Evolutionary conservation across 2,329 filamentous ascomycete genomes (phyloP).

Genomic region (Cadophora malorum): DNA sequence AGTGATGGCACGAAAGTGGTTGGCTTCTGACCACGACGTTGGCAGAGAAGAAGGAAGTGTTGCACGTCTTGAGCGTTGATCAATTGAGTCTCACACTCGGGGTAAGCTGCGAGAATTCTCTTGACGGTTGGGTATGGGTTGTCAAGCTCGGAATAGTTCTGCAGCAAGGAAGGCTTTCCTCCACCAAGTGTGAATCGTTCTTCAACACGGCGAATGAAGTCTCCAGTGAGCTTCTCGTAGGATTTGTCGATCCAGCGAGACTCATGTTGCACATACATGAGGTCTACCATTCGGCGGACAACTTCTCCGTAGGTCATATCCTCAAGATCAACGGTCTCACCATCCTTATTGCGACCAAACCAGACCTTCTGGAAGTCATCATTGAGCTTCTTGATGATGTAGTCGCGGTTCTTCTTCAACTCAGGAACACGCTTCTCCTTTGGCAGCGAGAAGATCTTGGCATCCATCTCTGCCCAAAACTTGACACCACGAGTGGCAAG

Average conservation of each 20-base stretch:
- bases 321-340: slow-evolving; percentile 84
- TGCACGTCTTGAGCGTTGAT: slow-evolving; percentile 99
- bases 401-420: slow-evolving; percentile 84
- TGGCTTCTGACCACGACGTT: slow-evolving; percentile 92
- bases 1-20: slow-evolving; percentile 95
- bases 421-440: slow-evolving; percentile 88
- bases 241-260: slow-evolving; percentile 90
- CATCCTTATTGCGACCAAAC: slow-evolving; percentile 86
- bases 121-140: slow-evolving; percentile 81
- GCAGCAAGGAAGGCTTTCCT: slow-evolving; percentile 80
- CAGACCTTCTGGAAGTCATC: slow-evolving; percentile 97
- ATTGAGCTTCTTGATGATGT: slow-evolving; percentile 96
- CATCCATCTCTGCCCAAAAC: slow-evolving; percentile 99
- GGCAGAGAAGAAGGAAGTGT: slow-evolving; percentile 92
- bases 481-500: slow-evolving; percentile 93
- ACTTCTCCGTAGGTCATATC: slow-evolving; percentile 97
- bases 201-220: slow-evolving; percentile 96
- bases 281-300: slow-evolving; percentile 82
- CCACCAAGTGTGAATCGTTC: slow-evolving; percentile 84
- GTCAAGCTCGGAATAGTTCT: slow-evolving; percentile 87
- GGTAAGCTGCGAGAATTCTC: slow-evolving; percentile 80
- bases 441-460: slow-evolving; percentile 96
- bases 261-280: slow-evolving; percentile 92
- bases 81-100: slow-evolving; percentile 85
- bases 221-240: slow-evolving; percentile 81